Base-by-base conservation (phyloP, 2,329 filamentous ascomycete genomes). In the Aureobasidium sp. region DNA sequence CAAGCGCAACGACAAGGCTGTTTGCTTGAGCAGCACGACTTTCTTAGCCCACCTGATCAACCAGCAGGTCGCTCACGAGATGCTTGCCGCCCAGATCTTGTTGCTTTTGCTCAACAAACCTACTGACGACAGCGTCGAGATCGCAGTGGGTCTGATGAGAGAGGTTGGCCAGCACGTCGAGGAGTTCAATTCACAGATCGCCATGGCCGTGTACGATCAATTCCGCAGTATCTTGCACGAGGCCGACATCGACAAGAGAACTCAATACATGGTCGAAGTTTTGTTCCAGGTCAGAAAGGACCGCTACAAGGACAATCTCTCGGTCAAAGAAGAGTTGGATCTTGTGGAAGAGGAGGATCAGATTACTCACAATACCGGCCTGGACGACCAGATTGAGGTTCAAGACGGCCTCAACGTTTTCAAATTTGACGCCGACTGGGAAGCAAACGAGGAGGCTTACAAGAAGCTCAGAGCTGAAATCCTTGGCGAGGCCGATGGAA, bases 241-340 rank as follows among this genome's bases (percentile, higher is more conserved):
- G 75, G 91, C 91, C 48, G 92, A 94, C 71, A 96, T 99, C 73
- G 93, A 97, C 72, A 97, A 96, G 81, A 84, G 94, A 66, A 92
- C 93, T n/a, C 94, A 99, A 77, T 99, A 97, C 76, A 96, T 96
- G 90, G 93, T 99, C 62, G 94, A 99, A 74, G 94, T 97, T 6
- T 78, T 99, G 47, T 99, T 99, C 74, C 92, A 99, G 77, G 88
- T 97, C 62, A 85, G 94, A 66, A 96, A 97, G 76, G 93, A 97
- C 76, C 89, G 89, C 70, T 99, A 96, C 81, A 96, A 96, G 78
- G 91, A 97, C 70, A 91, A 97, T 70, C 91, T 88, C 20, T 87
- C 91, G 0, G 80, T 97, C 69, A 92, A 87, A 74, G 92, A 97
- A 72, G 94, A 99, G 73, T 79, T 99, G 62, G 94, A 99, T 75